Conservation (phyloP, 1,139 yeast species). For the Kurtzmaniella quercitrusa region DNA sequence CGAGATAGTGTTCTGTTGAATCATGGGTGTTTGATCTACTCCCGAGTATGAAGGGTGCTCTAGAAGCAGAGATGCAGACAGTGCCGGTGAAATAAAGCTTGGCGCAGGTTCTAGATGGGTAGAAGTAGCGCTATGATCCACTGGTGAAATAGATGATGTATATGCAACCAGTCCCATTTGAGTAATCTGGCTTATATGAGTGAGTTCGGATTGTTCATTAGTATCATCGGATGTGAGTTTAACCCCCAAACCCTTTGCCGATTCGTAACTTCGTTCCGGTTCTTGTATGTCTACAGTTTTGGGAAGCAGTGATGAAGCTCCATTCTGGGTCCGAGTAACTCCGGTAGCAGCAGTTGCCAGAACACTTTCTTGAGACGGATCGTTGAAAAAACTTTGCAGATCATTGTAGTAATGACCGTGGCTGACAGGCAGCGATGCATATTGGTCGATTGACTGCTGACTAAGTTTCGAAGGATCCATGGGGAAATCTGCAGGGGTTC, state of each 20-base stretch:
- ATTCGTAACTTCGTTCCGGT: neutral
- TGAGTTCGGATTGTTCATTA: neutral
- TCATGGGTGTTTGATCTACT: neutral
- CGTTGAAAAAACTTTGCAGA: conserved; percentile 1
- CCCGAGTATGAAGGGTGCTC: neutral
- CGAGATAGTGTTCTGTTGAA: neutral
- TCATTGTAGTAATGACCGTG: conserved; percentile 3
- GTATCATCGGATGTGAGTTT: neutral
- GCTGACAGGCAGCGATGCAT: neutral
- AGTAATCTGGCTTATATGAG: neutral
- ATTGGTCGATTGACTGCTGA: neutral
- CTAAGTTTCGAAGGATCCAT: neutral
- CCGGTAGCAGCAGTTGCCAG: conserved; percentile 4
- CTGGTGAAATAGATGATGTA: neutral
- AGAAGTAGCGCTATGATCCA: neutral
- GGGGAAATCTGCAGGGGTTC: neutral
- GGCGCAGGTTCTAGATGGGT: neutral
- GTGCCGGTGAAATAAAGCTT: neutral
- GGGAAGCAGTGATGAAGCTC: neutral
- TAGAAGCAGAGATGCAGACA: neutral
- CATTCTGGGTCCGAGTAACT: neutral
- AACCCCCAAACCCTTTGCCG: neutral
- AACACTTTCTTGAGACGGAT: conserved; percentile 1
- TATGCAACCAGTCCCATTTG: neutral
- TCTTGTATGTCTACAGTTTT: neutral